These are phyloP conservation scores for Cylindrotheca fusiformis DNA, from an alignment of 108 stramenopile genomes.

Conservation along the genomic window DNA sequence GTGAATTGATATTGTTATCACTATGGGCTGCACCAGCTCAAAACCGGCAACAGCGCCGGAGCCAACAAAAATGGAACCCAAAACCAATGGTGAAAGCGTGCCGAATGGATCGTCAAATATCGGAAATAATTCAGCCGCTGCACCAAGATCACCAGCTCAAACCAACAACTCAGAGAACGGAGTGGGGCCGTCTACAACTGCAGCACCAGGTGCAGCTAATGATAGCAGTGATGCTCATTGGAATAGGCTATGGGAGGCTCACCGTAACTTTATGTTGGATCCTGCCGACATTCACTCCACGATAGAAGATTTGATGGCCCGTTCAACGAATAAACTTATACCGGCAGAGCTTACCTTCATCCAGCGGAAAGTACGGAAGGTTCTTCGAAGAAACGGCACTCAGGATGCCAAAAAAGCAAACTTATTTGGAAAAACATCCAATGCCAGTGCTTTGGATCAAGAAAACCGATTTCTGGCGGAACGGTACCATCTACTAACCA, in stretches of 20 bases:
- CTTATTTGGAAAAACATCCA: constrained; percentile 5
- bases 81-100: not conserved
- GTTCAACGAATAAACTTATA: constrained; percentile 30
- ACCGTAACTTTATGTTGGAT: constrained; percentile 37
- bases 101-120: not conserved
- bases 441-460: constrained; percentile 5
- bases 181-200: too few relatives aligned
- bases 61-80: not conserved
- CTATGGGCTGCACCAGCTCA: not conserved
- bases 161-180: too few relatives aligned
- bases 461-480: constrained; percentile 27
- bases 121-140: too few relatives aligned
- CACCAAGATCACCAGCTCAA: too few relatives aligned
- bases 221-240: constrained; percentile 31
- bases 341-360: constrained; percentile 41
- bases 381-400: constrained; percentile 14
- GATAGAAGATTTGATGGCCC: constrained; percentile 31
- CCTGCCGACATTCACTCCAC: constrained; percentile 51
- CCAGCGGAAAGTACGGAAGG: constrained; percentile 45
- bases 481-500: constrained; percentile 31
- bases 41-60: not conserved
- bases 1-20: too few relatives aligned
- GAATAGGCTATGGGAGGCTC: constrained; percentile 35
- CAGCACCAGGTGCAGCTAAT: too few relatives aligned
- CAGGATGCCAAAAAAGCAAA: not conserved